phyloP scores from a whole-genome alignment of 129 eudicot genomes.

The Calendula officinalis region DNA sequence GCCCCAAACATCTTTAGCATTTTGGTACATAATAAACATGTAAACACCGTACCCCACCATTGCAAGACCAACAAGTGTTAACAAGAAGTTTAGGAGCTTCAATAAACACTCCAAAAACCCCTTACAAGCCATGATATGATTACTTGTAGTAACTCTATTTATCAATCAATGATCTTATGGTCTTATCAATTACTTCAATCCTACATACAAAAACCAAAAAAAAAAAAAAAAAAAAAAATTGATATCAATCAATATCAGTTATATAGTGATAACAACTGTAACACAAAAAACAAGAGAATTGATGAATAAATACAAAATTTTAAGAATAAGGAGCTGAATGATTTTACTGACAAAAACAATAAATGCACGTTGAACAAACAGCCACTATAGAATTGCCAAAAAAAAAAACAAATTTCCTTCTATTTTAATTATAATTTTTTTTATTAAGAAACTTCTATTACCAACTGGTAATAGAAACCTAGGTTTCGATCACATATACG shows the following conservation, averaged over 20 bases:
- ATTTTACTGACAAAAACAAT: not conserved
- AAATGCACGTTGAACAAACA: too few relatives aligned
- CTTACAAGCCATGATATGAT: constrained; percentile 61
- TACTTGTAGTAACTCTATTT: not conserved
- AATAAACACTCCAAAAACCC: constrained; percentile 83
- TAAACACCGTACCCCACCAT: constrained; percentile 86
- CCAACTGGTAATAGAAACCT: not conserved
- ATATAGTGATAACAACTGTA: not conserved
- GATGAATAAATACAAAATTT: not conserved
- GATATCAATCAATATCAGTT: too few relatives aligned
- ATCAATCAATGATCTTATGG: constrained; percentile 16
- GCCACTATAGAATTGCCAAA: too few relatives aligned
- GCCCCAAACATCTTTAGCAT: constrained; percentile 31
- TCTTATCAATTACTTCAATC: constrained; percentile 24
- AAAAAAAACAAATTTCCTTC: too few relatives aligned
- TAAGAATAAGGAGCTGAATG: not conserved
- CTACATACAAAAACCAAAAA: constrained; percentile 17
- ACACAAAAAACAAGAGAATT: not conserved
- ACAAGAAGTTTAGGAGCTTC: constrained; percentile 81
- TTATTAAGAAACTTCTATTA: not conserved
- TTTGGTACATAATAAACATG: constrained; percentile 73
- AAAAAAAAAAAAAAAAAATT: not conserved
- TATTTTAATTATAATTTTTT: not conserved
- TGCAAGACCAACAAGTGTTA: constrained; percentile 69
- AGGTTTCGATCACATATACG: not conserved